Evolutionary conservation across 176 grass and related monocot species (phyloP), one percentile per base, ranked within the genome.

Genomic region (Thalia dealbata): DNA sequence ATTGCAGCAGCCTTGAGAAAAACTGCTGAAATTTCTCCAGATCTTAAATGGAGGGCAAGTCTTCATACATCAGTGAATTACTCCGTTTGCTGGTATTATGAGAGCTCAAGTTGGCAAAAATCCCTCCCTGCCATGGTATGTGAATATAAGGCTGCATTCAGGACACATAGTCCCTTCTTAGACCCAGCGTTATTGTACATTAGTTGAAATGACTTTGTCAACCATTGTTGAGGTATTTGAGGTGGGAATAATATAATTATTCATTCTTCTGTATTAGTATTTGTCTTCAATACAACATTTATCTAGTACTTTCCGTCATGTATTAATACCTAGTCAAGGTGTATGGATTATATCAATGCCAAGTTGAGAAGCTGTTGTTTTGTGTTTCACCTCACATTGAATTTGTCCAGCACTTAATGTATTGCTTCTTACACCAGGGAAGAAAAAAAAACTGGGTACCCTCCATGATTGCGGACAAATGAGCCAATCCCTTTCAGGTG

Each of bases 401-500:
- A 58, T 18, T 58, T n/a, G 18, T 58, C 54, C 18, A 58, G 7
- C 16, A 58, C n/a, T 58, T 14, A 58, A n/a, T 18, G 54, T 15
- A 21, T 63, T 63, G 61, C 61, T 63, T 22, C 19, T 44, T 43
- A 24, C 19, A 22, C 3, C 35, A 13, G 44, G 65, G 38, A 44
- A 67, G 43, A 10, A 26, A 67, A 68, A 10, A 26, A n/a, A 1
- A 4, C 32, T 30, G 28, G 13, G 61, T 29, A 29, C 13, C 26
- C 26, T 64, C 61, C 14, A 38, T 66, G 15, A 43, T 38, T 42
- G 32, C 18, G 43, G 30, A 68, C 35, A 12, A 22, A 12, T 30
- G 27, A 65, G 8, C 64, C 64, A 13, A 67, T 67, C 64, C 64
- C n/a, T 67, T 67, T 67, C 32, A 23, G 12, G 18, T 67, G 64